Conservation (phyloP, 768 basidiomycete genomes). For the Pleurotus salmoneostramineus region DNA sequence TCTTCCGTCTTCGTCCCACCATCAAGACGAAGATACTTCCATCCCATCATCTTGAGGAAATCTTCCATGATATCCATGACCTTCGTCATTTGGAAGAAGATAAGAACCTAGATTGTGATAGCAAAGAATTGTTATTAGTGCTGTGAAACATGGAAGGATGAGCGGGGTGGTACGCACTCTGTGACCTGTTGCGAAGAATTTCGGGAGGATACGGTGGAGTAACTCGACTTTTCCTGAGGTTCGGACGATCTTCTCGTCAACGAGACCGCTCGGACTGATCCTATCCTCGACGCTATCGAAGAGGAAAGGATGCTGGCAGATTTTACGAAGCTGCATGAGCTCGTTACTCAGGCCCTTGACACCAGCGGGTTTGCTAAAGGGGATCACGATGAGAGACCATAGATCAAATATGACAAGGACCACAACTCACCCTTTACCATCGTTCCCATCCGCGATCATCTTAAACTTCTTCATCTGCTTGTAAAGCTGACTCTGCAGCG, state of each 20-base stretch:
- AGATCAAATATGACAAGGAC: background rate
- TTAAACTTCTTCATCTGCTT: conserved; percentile 99
- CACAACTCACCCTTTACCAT: conserved; percentile 62
- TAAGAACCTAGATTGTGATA: conserved; percentile 63
- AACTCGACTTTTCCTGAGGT: conserved; percentile 93
- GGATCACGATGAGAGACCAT: conserved; percentile 2
- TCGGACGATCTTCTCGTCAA: conserved; percentile 83
- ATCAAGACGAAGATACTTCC: conserved; percentile 89
- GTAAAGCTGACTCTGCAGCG: conserved; percentile 87
- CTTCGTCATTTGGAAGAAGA: conserved; percentile 99
- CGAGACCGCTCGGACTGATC: conserved; percentile 76
- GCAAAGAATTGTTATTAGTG: background rate
- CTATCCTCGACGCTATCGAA: conserved; percentile 95
- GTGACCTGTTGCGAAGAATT: conserved; percentile 90
- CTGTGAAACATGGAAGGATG: background rate
- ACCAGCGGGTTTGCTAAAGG: conserved; percentile 60
- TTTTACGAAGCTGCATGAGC: conserved; percentile 97
- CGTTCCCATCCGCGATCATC: conserved; percentile 86
- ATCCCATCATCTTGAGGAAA: conserved; percentile 83
- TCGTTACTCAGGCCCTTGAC: conserved; percentile 92
- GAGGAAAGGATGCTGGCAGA: conserved; percentile 96
- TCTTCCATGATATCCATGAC: conserved; percentile 99
- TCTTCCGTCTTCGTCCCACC: conserved; percentile 96
- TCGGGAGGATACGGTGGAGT: conserved; percentile 86
- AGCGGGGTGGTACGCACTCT: conserved; percentile 47